Conservation (phyloP, 805 yeast species). For the Cephaloascus albidus region DNA sequence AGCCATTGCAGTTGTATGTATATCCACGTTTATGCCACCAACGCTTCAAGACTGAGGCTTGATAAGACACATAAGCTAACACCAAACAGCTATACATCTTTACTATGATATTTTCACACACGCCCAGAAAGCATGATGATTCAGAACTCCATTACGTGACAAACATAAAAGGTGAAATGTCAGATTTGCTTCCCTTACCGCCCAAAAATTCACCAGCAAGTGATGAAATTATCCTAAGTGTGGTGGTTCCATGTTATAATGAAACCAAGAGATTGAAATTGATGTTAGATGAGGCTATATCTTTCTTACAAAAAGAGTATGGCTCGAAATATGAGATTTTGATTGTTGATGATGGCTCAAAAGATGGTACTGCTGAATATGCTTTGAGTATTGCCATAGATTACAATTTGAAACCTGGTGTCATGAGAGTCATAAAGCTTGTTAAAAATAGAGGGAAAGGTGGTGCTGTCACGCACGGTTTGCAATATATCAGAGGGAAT, state of each 20-base stretch:
- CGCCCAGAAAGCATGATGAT: conserved; percentile 45
- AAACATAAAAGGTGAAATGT: conserved; percentile 24
- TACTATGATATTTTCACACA: conserved; percentile 46
- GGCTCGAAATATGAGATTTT: conserved; percentile 56
- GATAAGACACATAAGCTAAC: background rate
- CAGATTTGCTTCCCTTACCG: conserved; percentile 20
- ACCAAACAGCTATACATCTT: conserved; percentile 21
- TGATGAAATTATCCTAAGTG: conserved; percentile 48
- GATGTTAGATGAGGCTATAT: conserved; percentile 67
- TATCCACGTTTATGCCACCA: no score
- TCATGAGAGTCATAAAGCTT: conserved; percentile 62
- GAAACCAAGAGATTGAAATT: conserved; percentile 63
- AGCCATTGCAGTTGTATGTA: no score
- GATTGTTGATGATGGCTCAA: conserved; percentile 88
- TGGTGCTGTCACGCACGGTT: conserved; percentile 94
- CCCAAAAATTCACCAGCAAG: conserved; percentile 15
- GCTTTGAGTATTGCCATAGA: conserved; percentile 57
- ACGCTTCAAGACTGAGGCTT: no score
- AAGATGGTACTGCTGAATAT: conserved; percentile 66
- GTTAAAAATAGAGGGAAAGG: conserved; percentile 85
- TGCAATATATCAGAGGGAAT: conserved; percentile 64
- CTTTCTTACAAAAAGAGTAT: conserved; percentile 31
- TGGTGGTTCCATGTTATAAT: conserved; percentile 91
- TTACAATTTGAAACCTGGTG: conserved; percentile 42
- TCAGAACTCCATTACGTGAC: conserved; percentile 50